Evolutionary conservation across 495 filamentous ascomycete species (phyloP), one percentile per base, ranked within the genome.

Genomic region (Xylaria intraflava): DNA sequence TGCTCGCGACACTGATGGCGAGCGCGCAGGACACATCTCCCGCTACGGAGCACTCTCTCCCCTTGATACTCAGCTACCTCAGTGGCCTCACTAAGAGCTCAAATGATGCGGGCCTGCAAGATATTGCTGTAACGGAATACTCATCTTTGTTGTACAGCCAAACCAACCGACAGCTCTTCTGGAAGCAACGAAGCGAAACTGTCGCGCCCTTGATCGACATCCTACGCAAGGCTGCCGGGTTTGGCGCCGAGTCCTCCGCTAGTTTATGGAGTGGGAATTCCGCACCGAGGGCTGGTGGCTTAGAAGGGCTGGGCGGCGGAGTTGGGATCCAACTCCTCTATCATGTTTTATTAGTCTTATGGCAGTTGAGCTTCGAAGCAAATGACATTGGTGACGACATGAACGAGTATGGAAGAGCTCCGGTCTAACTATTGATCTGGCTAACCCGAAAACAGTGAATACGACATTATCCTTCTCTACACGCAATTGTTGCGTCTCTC

Each of bases 361-460:
- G 94, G 94, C 90, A 97, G 73, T 75, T 97, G 46, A 93, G 88
- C 53, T 99, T 99, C 57, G 94, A 97, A 64, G 88, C 85, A 20
- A 76, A 75, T 26, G 72, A 87, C 6, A 78, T 99, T 56, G 92
- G 94, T 20, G 87, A 93, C 51, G 92, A 86, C 27, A 71, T 96
- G 35, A 84, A 95, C 70, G 80, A 88, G 88, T 92, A 80, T 60
- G 64, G 31, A 44, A 78, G 69, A 17, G 7, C n/a, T 31, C 23
- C 49, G 30, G 29, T 22, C n/a, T 0, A 33, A 29, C 17, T 16
- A 11, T 12, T 3, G 48, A 42, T 55, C 69, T 8, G 16, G 24
- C 44, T 66, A 44, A 59, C 42, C 39, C 14, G 12, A n/a, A 11
- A 16, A 22, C 38, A 95, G 90, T 44, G 89, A 94, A 71, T 88